Conservation (phyloP, 139 green algal genomes). For the Coelastrella sp. region DNA sequence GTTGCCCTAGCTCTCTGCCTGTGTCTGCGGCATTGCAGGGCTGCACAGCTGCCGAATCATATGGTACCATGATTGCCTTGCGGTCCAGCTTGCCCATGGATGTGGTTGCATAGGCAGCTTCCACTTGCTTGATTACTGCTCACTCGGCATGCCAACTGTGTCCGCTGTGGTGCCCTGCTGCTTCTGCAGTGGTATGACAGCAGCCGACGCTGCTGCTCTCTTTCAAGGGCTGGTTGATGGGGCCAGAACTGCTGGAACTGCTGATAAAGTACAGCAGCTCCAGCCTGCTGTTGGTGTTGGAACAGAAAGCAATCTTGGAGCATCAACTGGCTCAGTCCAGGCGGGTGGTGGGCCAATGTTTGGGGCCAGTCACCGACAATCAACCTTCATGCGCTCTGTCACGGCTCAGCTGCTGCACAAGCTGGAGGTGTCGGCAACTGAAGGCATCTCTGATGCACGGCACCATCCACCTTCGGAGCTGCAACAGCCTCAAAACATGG, state of each 20-base stretch:
- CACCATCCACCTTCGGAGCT: too few species aligned
- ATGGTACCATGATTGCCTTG: too few species aligned
- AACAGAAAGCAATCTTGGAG: neutral
- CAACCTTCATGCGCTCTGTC: constrained; percentile 40
- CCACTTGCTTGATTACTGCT: too few species aligned
- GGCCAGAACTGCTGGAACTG: neutral
- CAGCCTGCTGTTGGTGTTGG: neutral
- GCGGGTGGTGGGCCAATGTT: neutral
- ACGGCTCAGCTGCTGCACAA: constrained; percentile 20
- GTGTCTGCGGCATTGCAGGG: too few species aligned
- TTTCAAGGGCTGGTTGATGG: neutral
- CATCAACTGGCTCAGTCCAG: neutral
- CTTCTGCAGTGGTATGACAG: neutral
- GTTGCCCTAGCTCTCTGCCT: neutral
- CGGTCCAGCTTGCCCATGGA: too few species aligned
- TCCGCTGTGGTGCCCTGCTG: neutral
- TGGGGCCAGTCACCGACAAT: constrained; percentile 27
- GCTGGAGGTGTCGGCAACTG: neutral
- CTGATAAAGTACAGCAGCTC: neutral
- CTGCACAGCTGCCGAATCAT: too few species aligned
- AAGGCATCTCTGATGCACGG: too few species aligned
- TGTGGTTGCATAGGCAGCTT: too few species aligned
- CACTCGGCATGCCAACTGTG: too few species aligned
- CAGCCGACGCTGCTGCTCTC: neutral
- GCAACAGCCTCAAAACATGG: too few species aligned